A percentile compares a stretch with the other conserved stretches of the same genome.
These are phyloP conservation scores for Aspergillus aculeatus DNA, from an alignment of 2,329 filamentous ascomycete genomes.

Conservation along the genomic window DNA sequence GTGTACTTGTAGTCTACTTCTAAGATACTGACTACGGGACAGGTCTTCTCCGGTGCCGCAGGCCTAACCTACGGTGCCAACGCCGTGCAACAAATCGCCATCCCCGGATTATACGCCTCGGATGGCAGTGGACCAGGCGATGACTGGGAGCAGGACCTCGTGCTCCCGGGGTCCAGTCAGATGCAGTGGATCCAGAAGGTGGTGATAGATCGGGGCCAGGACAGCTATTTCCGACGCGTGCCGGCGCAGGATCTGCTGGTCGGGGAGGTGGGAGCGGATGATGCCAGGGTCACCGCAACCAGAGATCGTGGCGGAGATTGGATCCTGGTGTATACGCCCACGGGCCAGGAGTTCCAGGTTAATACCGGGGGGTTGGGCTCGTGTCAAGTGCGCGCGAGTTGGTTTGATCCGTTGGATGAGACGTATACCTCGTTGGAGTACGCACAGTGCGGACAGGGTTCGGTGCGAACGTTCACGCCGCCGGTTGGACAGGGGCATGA, in stretches of 20 bases:
- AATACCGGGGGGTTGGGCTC: neutral
- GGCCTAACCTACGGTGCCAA: conserved; percentile 8
- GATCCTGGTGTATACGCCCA: conserved; percentile 11
- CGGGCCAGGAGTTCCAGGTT: neutral
- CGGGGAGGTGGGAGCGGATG: conserved; percentile 1
- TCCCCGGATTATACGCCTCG: neutral
- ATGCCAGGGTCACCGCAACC: conserved; percentile 2
- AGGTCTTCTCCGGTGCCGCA: conserved; percentile 12
- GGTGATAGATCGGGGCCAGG: conserved; percentile 1
- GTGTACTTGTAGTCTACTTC: too few species aligned
- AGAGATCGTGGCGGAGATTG: neutral
- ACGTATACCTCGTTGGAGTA: neutral
- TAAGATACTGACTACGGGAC: too few species aligned
- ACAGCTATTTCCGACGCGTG: neutral
- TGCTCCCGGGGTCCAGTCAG: conserved; percentile 3
- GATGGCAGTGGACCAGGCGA: conserved; percentile 1
- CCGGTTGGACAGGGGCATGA: neutral
- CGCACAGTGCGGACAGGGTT: neutral
- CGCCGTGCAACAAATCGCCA: neutral
- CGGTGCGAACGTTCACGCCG: too few species aligned
- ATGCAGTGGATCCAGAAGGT: conserved; percentile 8
- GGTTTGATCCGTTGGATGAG: neutral
- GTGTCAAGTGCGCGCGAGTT: neutral
- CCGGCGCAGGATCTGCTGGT: conserved; percentile 8
- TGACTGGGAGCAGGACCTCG: conserved; percentile 1